These are phyloP conservation scores for Globisporangium nodosum DNA, from an alignment of 352 stramenopile genomes.

Conservation along the genomic window DNA sequence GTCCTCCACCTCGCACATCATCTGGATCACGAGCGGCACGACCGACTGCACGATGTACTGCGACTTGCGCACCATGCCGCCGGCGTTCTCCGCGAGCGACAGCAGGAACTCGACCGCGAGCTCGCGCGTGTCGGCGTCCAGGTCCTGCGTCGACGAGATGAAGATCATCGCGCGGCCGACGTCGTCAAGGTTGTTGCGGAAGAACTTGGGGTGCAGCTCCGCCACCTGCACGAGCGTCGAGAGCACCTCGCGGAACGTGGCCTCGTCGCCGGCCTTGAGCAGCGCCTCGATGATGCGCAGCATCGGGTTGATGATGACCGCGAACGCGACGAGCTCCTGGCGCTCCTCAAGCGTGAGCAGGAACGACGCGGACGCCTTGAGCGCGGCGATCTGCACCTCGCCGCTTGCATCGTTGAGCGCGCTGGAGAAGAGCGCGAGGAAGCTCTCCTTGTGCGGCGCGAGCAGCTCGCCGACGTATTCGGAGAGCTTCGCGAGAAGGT, in stretches of 20 bases:
- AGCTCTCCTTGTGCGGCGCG: slow-evolving; percentile 71
- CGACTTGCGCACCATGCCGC: slow-evolving; percentile 78
- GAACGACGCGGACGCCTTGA: slow-evolving; percentile 71
- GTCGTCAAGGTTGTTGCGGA: slow-evolving; percentile 62
- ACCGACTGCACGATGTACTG: slow-evolving; percentile 53
- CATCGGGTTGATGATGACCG: slow-evolving; percentile 65
- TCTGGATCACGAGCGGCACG: slow-evolving; percentile 67
- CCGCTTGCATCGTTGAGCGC: slow-evolving; percentile 54
- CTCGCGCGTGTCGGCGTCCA: slow-evolving; percentile 72
- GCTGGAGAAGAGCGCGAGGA: slow-evolving; percentile 72
- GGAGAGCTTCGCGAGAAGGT: slow-evolving; percentile 67
- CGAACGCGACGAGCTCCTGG: slow-evolving; percentile 62
- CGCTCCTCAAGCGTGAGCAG: slow-evolving; percentile 68
- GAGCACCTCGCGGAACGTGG: slow-evolving; percentile 65
- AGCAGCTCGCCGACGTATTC: slow-evolving; percentile 67
- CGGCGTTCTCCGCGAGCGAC: slow-evolving; percentile 72
- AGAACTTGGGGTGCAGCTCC: slow-evolving; percentile 80
- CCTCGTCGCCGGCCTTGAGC: slow-evolving; percentile 52
- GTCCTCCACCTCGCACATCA: slow-evolving; percentile 81
- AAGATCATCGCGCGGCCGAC: slow-evolving; percentile 78
- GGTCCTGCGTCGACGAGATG: slow-evolving; percentile 49
- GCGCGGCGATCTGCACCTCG: slow-evolving; percentile 63
- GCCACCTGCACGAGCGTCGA: slow-evolving; percentile 68
- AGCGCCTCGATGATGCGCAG: slow-evolving; percentile 72
- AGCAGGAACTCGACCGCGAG: slow-evolving; percentile 81